These are phyloP conservation scores for Xerocomellus intermedius DNA, from an alignment of 768 basidiomycete genomes.

Conservation along the genomic window DNA sequence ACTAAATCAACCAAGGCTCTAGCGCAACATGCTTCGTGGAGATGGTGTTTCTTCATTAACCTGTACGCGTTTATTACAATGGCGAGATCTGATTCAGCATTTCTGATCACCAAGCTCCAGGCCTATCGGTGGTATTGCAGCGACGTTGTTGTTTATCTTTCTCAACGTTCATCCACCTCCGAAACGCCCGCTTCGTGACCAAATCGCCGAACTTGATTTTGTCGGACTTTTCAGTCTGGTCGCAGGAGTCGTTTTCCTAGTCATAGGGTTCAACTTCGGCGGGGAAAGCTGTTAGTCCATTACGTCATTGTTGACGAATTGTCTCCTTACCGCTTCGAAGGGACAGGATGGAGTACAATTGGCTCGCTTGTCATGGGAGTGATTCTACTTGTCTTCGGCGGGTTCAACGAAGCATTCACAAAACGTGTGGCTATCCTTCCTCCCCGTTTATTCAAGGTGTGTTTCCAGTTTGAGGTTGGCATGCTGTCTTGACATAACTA, in stretches of 20 bases:
- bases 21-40: conserved; percentile 72
- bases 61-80: conserved; percentile 41
- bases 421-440: conserved; percentile 68
- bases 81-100: background rate
- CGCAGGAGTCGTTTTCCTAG: conserved; percentile 59
- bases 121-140: conserved; percentile 68
- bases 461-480: background rate
- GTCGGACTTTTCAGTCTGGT: conserved; percentile 61
- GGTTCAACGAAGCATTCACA: conserved; percentile 59
- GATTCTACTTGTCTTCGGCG: conserved; percentile 47
- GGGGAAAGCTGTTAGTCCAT: conserved; percentile 56
- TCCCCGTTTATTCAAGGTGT: conserved; percentile 69
- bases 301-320: background rate
- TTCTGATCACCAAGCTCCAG: conserved; percentile 32
- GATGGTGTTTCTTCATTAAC: conserved; percentile 83
- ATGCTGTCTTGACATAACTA: background rate
- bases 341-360: conserved; percentile 58
- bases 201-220: conserved; percentile 67
- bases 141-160: conserved; percentile 61
- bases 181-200: conserved; percentile 53
- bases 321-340: conserved; percentile 28
- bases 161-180: conserved; percentile 73
- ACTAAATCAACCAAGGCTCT: conserved; percentile 44
- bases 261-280: conserved; percentile 71
- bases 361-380: conserved; percentile 54